Percentiles rank a stretch among this genome's conserved stretches.
Evolutionary conservation across 805 yeast species (phyloP).

Genomic region (Hanseniaspora hatyaiensis): DNA sequence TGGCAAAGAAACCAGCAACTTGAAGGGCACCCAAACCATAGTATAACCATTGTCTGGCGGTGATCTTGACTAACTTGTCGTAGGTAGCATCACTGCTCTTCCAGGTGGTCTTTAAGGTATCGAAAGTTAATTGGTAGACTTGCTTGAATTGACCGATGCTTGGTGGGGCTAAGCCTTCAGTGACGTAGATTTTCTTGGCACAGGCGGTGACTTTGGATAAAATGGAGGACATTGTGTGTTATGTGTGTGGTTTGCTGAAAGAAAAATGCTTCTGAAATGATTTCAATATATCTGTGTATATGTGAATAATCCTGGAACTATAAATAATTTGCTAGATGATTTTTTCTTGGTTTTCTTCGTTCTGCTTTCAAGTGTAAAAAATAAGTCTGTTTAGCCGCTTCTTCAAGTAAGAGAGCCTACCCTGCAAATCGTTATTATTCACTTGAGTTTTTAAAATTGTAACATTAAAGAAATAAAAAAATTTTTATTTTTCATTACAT

Average conservation of each 20-base stretch:
- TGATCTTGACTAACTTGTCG: slow-evolving; percentile 37
- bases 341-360: too few species aligned
- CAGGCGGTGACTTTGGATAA: slow-evolving; percentile 26
- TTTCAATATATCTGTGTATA: too few species aligned
- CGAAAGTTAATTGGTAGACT: slow-evolving; percentile 40
- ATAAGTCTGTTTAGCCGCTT: too few species aligned
- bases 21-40: slow-evolving; percentile 71
- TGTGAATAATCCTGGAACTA: too few species aligned
- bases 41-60: slow-evolving; percentile 48
- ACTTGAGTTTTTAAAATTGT: too few species aligned
- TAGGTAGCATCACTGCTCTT: slow-evolving; percentile 35
- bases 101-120: slow-evolving; percentile 30
- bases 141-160: slow-evolving; percentile 59
- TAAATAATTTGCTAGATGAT: too few species aligned
- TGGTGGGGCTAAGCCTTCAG: slow-evolving; percentile 93
- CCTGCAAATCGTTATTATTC: too few species aligned
- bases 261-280: too few species aligned
- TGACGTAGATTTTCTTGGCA: slow-evolving; percentile 58
- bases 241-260: background rate
- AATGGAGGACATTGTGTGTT: slow-evolving; percentile 17
- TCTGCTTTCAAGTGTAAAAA: too few species aligned
- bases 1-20: slow-evolving; percentile 77
- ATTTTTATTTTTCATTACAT: too few species aligned
- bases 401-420: too few species aligned
- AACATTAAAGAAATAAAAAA: too few species aligned